phyloP scores from a whole-genome alignment of 129 eudicot species.

The Flaveria trinervia region DNA sequence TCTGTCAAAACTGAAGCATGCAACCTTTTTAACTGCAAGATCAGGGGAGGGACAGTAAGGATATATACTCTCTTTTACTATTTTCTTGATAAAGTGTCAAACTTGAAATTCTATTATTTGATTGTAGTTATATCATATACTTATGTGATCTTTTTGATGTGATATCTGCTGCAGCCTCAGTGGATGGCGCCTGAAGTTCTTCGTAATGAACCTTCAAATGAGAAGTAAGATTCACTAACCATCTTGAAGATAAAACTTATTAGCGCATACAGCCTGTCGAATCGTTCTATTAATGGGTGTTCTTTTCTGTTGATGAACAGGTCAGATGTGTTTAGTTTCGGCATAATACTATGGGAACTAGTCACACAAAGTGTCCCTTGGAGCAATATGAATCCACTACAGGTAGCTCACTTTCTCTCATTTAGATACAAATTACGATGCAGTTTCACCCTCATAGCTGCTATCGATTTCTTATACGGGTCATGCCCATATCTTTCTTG shows the following conservation, averaged over 20 bases:
- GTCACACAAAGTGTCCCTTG: constrained; percentile 79
- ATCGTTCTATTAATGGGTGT: constrained; percentile 4
- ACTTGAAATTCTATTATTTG: not conserved
- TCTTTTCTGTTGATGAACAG: constrained; percentile 44
- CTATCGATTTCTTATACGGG: not conserved
- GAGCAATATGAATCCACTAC: constrained; percentile 68
- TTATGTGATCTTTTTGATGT: constrained; percentile 16
- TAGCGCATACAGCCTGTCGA: not conserved
- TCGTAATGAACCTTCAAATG: constrained; percentile 85
- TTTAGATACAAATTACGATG: not conserved
- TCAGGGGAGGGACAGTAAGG: constrained; percentile 90
- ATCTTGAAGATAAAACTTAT: constrained; percentile 1
- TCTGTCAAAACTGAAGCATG: constrained; percentile 70
- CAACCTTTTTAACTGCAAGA: constrained; percentile 77
- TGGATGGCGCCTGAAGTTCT: constrained; percentile 99
- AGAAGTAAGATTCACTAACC: constrained; percentile 54
- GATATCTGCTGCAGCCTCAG: constrained; percentile 70
- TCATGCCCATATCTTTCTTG: not conserved
- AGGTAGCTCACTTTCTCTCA: constrained; percentile 49
- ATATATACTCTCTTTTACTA: constrained; percentile 6
- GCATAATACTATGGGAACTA: constrained; percentile 86
- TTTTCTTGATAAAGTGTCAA: not conserved
- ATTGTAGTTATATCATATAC: not conserved
- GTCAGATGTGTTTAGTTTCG: constrained; percentile 93
- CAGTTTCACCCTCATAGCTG: not conserved